A percentile compares a stretch with the other conserved stretches of the same genome.
Evolutionary conservation across 2,329 filamentous ascomycete genomes (phyloP).

Genomic region (Periconia sp.): DNA sequence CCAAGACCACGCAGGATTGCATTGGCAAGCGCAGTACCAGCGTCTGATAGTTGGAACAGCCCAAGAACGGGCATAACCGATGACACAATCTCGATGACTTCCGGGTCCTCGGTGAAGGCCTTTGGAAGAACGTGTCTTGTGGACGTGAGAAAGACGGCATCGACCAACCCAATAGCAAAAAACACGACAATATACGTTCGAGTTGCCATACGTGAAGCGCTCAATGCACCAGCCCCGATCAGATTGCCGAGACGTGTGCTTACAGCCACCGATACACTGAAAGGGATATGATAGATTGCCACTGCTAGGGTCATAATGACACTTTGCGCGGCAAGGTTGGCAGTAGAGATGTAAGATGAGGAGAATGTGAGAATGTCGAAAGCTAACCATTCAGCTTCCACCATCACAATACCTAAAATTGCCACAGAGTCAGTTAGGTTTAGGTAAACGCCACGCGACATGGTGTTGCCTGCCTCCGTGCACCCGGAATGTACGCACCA

Average conservation of each 20-base stretch:
- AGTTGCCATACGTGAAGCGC: conserved; percentile 37
- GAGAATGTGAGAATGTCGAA: conserved; percentile 64
- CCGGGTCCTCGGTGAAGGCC: conserved; percentile 38
- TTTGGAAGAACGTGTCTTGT: conserved; percentile 34
- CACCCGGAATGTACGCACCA: conserved; percentile 46
- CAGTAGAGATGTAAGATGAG: conserved; percentile 75
- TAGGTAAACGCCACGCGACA: too few relatives aligned
- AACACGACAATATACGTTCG: conserved; percentile 37
- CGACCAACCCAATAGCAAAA: conserved; percentile 36
- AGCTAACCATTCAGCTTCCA: conserved; percentile 64
- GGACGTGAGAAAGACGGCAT: conserved; percentile 34
- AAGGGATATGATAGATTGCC: conserved; percentile 45
- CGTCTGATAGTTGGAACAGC: conserved; percentile 43
- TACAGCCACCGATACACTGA: conserved; percentile 37
- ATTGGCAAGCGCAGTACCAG: conserved; percentile 40
- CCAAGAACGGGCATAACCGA: conserved; percentile 39
- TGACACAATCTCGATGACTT: conserved; percentile 37
- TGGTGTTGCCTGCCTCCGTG: too few relatives aligned
- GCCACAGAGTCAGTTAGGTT: too few relatives aligned
- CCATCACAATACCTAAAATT: conserved; percentile 69
- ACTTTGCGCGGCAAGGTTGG: conserved; percentile 78
- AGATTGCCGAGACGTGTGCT: conserved; percentile 44
- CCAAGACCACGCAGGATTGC: conserved; percentile 41
- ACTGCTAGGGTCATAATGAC: conserved; percentile 39
- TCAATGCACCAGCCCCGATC: conserved; percentile 40